Base-by-base conservation (phyloP, 345 rosid species). In the Clausena lansium region DNA sequence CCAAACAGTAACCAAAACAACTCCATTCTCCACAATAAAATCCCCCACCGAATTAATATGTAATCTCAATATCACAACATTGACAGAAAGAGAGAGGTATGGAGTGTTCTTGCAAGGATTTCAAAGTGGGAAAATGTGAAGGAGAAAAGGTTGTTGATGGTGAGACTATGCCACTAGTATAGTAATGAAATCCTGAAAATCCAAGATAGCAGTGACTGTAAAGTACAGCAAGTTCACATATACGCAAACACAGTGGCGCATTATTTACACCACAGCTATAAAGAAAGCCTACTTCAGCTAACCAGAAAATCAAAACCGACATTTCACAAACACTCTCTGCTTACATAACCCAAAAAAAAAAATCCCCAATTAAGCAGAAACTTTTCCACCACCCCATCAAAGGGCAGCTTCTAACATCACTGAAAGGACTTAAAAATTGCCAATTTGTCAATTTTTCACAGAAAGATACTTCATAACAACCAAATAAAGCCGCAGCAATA, bases 81-180 rank as follows among this genome's bases (percentile, higher is more conserved):
- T 1, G 1, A 25, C 62, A 45, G 8, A 32, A 50, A 55, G 22
- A 55, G 64, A 45, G n/a, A 71, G 64, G 7, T 2, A 87, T 89
- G 91, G 91, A 77, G 14, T 75, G 63, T 66, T 66, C 67, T 63
- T 72, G 77, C 85, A 81, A 84, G 82, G 87, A 84, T 66, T 89
- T 91, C 85, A 83, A 80, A 83, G 83, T 88, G 2, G 92, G 92
- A 5, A 84, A 81, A 74, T 91, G 93, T 32, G 76, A 83, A 5
- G 91, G 95, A 24, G 91, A 91, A 47, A 91, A 88, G 78, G 72
- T 87, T 75, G 95, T 91, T 24, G 92, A 87, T 38, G 92, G 92
- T 1, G 90, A 91, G 78, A 76, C 79, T 52, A 85, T 89, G 81
- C 93, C 93, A 11, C 68, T 89, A 2, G 85, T 87, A 41, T 82